Evolutionary conservation across 352 stramenopile species (phyloP).

Genomic region (Pythium aristosporum): DNA sequence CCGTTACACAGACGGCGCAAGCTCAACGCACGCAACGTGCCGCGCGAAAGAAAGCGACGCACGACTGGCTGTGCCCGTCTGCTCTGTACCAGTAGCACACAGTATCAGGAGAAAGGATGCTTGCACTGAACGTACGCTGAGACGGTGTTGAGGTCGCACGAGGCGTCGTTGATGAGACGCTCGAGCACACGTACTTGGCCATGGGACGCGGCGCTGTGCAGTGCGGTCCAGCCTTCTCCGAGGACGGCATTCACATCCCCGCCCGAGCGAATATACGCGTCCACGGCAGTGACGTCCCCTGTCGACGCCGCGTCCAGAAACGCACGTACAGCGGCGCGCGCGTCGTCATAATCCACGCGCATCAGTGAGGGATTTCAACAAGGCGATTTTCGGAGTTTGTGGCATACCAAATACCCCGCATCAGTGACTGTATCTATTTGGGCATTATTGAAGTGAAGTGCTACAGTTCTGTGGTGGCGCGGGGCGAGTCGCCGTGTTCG

Average conservation of each 20-base stretch:
- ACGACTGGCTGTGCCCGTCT: neutral
- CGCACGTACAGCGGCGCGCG: constrained; percentile 12
- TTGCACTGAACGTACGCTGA: constrained; percentile 41
- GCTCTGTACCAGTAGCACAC: too few relatives aligned
- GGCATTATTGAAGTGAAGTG: neutral
- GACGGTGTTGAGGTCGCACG: constrained; percentile 54
- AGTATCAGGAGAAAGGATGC: neutral
- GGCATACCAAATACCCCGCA: neutral
- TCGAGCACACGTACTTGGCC: constrained; percentile 43
- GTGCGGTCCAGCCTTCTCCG: constrained; percentile 67
- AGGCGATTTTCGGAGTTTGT: neutral
- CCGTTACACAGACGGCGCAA: neutral
- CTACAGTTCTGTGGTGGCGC: constrained; percentile 19
- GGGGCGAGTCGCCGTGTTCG: constrained; percentile 25
- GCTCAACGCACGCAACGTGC: neutral
- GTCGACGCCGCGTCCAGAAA: constrained; percentile 55
- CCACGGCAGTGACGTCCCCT: constrained; percentile 38
- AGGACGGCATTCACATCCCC: constrained; percentile 54
- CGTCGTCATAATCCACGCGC: neutral
- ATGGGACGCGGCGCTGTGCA: constrained; percentile 63
- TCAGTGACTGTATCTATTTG: constrained; percentile 32
- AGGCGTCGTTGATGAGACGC: constrained; percentile 36
- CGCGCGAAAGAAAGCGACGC: neutral
- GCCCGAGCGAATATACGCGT: constrained; percentile 34
- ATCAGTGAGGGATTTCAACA: neutral